Evolutionary conservation across 176 grass and related monocot species (phyloP).

Genomic region (Lolium perenne): DNA sequence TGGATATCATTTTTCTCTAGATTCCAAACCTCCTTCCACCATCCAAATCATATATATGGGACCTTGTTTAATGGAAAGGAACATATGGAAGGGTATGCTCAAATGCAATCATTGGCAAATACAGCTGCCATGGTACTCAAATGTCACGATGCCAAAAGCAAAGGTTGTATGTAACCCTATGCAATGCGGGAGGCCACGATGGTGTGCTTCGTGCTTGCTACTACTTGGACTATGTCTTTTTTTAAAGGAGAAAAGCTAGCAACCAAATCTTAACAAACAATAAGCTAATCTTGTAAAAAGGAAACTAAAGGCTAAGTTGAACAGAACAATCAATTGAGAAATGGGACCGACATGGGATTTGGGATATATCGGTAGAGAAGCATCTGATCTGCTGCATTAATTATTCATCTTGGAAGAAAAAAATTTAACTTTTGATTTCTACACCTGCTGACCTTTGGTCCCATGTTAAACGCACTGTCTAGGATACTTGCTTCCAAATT

Average conservation of each 20-base stretch:
- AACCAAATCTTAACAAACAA: neutral
- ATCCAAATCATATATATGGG: slow-evolving; percentile 12
- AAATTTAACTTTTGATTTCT: neutral
- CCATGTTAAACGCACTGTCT: neutral
- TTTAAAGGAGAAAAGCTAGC: neutral
- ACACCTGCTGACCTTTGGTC: neutral
- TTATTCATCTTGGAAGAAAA: neutral
- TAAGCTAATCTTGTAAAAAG: neutral
- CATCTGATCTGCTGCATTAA: neutral
- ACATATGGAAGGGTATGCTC: neutral
- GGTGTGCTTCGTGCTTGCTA: neutral
- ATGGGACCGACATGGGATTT: neutral
- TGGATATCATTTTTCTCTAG: neutral
- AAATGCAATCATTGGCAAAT: neutral
- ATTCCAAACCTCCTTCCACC: neutral
- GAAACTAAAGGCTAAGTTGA: neutral
- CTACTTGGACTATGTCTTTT: neutral
- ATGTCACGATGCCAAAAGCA: neutral
- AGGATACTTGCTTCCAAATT: neutral
- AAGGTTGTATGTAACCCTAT: neutral
- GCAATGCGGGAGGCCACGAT: neutral
- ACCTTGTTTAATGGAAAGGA: neutral
- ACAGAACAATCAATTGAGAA: neutral
- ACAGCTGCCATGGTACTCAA: neutral
- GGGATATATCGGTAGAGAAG: neutral